Percentiles rank a stretch among this genome's conserved stretches.
These are phyloP conservation scores for Salix koriyanagi DNA, from an alignment of 345 rosid genomes.

Conservation along the genomic window DNA sequence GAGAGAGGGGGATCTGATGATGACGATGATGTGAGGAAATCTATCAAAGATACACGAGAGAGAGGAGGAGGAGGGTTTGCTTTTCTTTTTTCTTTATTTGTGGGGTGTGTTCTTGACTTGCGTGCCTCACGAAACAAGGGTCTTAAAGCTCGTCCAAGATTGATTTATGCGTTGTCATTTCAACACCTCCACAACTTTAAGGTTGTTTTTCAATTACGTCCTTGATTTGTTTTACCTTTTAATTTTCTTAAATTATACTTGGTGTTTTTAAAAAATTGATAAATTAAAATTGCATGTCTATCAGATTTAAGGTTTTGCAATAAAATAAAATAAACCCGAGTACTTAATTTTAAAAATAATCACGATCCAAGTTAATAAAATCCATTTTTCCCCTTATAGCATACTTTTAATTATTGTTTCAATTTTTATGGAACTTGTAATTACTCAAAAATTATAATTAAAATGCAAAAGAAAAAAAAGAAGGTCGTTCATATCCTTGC, in stretches of 20 bases:
- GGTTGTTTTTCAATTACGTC: not conserved
- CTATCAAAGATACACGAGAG: not conserved
- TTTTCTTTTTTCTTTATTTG: not conserved
- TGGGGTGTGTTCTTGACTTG: not conserved
- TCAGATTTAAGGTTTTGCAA: not conserved
- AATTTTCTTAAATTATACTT: not conserved
- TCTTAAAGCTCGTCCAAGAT: not conserved
- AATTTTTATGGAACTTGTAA: not conserved
- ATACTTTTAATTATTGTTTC: too few relatives aligned
- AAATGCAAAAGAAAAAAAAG: not conserved
- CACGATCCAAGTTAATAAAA: too few relatives aligned
- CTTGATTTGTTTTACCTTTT: not conserved
- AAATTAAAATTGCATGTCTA: not conserved
- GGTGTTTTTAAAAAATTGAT: not conserved
- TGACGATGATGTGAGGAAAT: not conserved
- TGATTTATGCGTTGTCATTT: not conserved
- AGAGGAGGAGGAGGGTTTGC: not conserved
- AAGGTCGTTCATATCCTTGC: too few relatives aligned
- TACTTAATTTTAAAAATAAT: too few relatives aligned
- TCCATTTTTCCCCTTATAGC: too few relatives aligned
- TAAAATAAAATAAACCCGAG: not conserved
- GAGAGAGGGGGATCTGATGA: not conserved
- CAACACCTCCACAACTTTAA: not conserved
- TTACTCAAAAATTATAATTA: not conserved
- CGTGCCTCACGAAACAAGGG: not conserved